Evolutionary conservation across 108 stramenopile species (phyloP), one percentile per base, ranked within the genome.

Genomic region (Schizochytrium sp.): DNA sequence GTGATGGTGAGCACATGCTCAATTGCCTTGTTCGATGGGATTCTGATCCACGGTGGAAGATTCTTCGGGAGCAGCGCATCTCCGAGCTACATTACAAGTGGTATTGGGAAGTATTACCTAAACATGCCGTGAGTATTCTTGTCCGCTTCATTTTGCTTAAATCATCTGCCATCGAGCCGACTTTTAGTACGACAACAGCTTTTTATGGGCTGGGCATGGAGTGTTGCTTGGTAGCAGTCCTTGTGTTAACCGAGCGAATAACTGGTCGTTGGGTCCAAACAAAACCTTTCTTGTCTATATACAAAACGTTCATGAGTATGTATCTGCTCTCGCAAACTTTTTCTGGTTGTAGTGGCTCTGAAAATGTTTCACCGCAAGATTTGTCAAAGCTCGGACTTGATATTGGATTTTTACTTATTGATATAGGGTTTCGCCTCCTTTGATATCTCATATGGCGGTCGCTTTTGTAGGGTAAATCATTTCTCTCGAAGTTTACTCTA

Each of bases 21-120:
- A 69, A 12, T 8, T 69, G 64, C 44, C 64, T 69, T 15, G 64
- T 69, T 0, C 64, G 64, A 7, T 69, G 64, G 64, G 42, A 69
- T 44, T 38, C 42, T 15, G 64, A 69, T 15, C 64, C 64, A 2
- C 64, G 64, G 10, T 69, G 64, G 64, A 38, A 69, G 64, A 2
- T 8, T 5, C 64, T 69, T 7, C 64, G 64, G 12, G 64, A 69
- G 10, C 12, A 38, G 28, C 64, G 64, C 42, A 38, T 69, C 44
- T 69, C 42, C 64, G 15, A 69, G 64, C 5, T 69, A 44, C 64
- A 44, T 0, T 44, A 15, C 28, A 12, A 44, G 12, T 69, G 64
- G 64, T 69, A 69, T 15, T 10, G 7, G 28, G 64, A 69, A 44
- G 64, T 69, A 44, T 44, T 69, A 7, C 64, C 64, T 8, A 38